A percentile compares a stretch with the other conserved stretches of the same genome.
Conservation (phyloP, 2,329 filamentous ascomycete genomes). For the Fusarium brevicatenulatum region DNA sequence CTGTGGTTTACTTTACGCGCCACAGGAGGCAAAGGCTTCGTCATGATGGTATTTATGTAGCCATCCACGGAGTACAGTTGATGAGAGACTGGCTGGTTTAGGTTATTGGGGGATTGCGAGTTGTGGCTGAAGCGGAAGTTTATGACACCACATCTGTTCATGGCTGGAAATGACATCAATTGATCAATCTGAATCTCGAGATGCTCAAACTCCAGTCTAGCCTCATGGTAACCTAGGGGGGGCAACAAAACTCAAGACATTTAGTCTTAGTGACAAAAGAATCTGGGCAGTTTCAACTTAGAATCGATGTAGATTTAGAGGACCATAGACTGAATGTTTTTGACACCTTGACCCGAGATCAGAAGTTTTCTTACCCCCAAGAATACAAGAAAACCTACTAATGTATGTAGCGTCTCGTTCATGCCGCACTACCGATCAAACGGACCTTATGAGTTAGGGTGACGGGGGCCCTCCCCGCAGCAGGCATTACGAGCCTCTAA, state of each 20-base stretch:
- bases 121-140: slow-evolving; percentile 3
- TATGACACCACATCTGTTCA: background rate
- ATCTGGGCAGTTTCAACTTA: background rate
- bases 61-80: background rate
- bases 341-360: background rate
- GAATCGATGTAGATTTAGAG: background rate
- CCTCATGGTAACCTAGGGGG: background rate
- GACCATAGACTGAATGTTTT: background rate
- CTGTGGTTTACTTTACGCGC: background rate
- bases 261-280: background rate
- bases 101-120: background rate
- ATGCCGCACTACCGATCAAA: slow-evolving; percentile 27
- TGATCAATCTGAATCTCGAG: background rate
- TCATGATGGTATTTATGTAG: background rate
- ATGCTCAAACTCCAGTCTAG: background rate
- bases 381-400: background rate
- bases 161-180: slow-evolving; percentile 10
- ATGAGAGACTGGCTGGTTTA: background rate
- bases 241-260: background rate
- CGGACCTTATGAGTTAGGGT: background rate
- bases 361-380: background rate
- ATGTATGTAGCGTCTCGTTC: background rate
- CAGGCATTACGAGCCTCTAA: background rate
- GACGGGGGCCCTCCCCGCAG: background rate
- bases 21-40: background rate